Conservation (phyloP, 2,329 filamentous ascomycete species). For the Arthrobotrys sinensis region DNA sequence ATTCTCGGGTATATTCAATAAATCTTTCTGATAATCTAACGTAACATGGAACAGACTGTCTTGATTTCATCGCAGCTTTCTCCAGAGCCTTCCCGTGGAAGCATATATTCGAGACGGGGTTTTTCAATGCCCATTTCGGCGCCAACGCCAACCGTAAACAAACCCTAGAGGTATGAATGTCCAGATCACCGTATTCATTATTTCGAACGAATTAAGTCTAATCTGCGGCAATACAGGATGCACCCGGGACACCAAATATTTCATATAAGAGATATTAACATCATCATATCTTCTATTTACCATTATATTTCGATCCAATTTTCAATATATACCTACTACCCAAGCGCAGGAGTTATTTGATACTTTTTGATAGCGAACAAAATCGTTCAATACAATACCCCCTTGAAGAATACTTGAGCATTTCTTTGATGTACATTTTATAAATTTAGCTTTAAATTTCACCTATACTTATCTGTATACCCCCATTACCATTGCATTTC, state of each 20-base stretch:
- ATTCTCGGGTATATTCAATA: not conserved
- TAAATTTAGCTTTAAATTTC: not conserved
- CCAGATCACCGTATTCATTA: not conserved
- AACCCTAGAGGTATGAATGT: not conserved
- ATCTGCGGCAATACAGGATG: not conserved
- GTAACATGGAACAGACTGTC: constrained; percentile 13
- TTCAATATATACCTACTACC: not conserved
- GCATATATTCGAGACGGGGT: constrained; percentile 32
- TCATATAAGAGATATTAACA: not conserved
- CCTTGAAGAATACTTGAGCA: not conserved
- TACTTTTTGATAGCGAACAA: constrained; percentile 2
- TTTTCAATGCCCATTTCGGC: constrained; percentile 37
- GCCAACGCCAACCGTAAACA: not conserved
- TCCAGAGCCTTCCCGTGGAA: constrained; percentile 41
- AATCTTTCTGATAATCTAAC: constrained; percentile 7
- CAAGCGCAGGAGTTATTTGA: constrained; percentile 19
- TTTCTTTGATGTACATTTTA: constrained; percentile 1
- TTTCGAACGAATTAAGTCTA: not conserved
- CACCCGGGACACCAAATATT: not conserved
- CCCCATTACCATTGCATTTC: not conserved
- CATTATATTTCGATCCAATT: not conserved
- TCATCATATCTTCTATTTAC: not conserved
- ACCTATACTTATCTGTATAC: not conserved
- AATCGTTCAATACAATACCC: not conserved
- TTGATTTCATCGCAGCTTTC: constrained; percentile 36